Base-by-base conservation (phyloP, 352 stramenopile genomes). In the Phytophthora pisi region DNA sequence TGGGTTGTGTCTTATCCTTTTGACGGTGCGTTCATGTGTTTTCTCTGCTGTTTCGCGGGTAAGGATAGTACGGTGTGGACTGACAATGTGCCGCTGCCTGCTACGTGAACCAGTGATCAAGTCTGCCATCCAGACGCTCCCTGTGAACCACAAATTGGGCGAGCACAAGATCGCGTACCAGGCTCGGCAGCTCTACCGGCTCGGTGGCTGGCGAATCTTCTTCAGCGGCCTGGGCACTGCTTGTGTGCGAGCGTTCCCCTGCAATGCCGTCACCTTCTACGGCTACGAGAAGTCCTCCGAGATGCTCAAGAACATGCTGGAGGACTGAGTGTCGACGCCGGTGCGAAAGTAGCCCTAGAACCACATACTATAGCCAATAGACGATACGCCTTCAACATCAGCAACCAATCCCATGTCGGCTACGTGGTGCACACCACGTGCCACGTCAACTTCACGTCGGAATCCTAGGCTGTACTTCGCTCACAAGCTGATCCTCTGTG, bases 221-320 rank as follows among this genome's bases (percentile, higher is more conserved):
- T 82, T 91, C 63, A 89, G 86, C 45, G 89, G 89, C 5, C 61
- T 96, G 8, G 81, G 81, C 31, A 94, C 89, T 20, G 84, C 87
- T 16, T 82, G 91, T 68, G 72, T 94, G 42, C 84, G 89, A 40
- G 88, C 88, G 26, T 96, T 96, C 57, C 88, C 88, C 2, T 86
- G 92, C 34, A 96, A 92, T 46, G 88, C 86, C 11, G 88, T 96
- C 34, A 96, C 89, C 24, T 94, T 96, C 61, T 94, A 88, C 73
- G 84, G 72, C 64, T 96, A 96, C 72, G 89, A 96, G 63, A 85
- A 84, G 64, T 78, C 87, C 1, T 92, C 86, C 2, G 75, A 85
- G 34, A 20, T 88, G 51, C 81, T 96, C 43, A 93, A 92, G 71
- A 69, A 87, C 36, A 18, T 57, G 45, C 51, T 73, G 45, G 50